A percentile compares a stretch with the other conserved stretches of the same genome.
phyloP scores from a whole-genome alignment of 306 rosid species.

The Lagenaria siceraria region DNA sequence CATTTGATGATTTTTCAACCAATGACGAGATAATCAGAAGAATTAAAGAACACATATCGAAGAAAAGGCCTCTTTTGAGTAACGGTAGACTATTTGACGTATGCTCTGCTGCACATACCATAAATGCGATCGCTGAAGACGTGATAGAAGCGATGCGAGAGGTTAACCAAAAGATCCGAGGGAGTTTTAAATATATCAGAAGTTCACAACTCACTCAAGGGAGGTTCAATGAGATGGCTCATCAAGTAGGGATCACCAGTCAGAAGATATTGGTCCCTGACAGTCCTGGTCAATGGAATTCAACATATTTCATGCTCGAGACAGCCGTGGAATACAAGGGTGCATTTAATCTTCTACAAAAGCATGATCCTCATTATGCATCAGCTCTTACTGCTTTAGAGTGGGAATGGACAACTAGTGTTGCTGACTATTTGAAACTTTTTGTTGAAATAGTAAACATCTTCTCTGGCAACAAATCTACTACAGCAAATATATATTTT shows the following conservation, averaged over 20 bases:
- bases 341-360: constrained; percentile 56
- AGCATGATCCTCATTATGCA: constrained; percentile 43
- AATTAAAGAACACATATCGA: constrained; percentile 62
- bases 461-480: constrained; percentile 48
- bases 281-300: constrained; percentile 57
- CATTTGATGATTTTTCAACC: constrained; percentile 70
- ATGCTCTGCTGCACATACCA: constrained; percentile 68
- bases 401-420: constrained; percentile 62
- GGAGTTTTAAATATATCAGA: constrained; percentile 49
- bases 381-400: constrained; percentile 55
- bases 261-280: constrained; percentile 53
- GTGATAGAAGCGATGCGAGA: constrained; percentile 47
- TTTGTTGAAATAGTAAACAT: constrained; percentile 57
- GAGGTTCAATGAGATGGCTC: constrained; percentile 66
- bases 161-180: constrained; percentile 68
- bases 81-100: constrained; percentile 63
- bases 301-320: constrained; percentile 66
- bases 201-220: constrained; percentile 60
- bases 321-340: constrained; percentile 62
- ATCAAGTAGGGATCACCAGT: constrained; percentile 43
- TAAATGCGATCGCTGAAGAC: constrained; percentile 55
- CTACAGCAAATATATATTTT: constrained; percentile 62
- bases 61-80: constrained; percentile 54
- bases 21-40: constrained; percentile 58
- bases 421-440: constrained; percentile 61